These are phyloP conservation scores for Przewalskia tangutica DNA, from an alignment of 257 asterid species.

Conservation along the genomic window DNA sequence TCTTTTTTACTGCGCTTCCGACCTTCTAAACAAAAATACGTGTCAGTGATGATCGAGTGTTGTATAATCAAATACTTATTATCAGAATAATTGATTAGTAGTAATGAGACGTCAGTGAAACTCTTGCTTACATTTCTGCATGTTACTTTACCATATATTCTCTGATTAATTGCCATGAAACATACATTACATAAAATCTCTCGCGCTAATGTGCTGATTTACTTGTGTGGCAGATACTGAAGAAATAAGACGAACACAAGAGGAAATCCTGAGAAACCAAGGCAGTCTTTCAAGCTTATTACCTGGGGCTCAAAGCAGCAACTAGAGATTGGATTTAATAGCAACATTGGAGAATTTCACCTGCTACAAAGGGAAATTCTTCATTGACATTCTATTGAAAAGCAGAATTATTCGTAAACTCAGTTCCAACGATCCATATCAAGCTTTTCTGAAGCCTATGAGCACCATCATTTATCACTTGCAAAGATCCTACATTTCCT, in stretches of 20 bases:
- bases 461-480: background rate
- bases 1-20: too few relatives aligned
- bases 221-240: conserved; percentile 51
- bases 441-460: background rate
- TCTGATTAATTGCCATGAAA: background rate
- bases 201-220: background rate
- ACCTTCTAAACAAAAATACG: too few relatives aligned
- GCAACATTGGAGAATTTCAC: background rate
- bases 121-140: background rate
- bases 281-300: conserved; percentile 39
- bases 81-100: too few relatives aligned
- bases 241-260: conserved; percentile 87
- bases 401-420: background rate
- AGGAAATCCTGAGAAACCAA: conserved; percentile 82
- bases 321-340: conserved; percentile 11
- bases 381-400: background rate
- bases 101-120: background rate
- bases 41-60: too few relatives aligned
- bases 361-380: background rate
- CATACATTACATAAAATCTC: background rate
- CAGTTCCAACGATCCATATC: background rate
- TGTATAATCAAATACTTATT: too few relatives aligned
- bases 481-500: background rate
- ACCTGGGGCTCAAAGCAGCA: conserved; percentile 37
- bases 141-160: background rate